phyloP scores from a whole-genome alignment of 768 basidiomycete species.

The Lanmaoa rubissima region DNA sequence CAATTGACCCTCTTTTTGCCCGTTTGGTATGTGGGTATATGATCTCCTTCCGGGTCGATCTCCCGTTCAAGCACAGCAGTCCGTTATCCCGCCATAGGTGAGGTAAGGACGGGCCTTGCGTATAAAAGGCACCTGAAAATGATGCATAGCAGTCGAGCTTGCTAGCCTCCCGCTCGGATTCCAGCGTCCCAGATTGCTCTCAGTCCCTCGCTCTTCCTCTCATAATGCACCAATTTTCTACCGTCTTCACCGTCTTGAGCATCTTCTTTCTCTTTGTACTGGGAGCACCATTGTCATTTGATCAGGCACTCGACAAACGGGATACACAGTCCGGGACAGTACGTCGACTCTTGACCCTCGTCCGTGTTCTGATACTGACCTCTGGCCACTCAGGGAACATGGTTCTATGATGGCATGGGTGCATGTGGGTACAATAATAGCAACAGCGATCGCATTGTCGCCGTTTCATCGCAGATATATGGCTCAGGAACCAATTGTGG shows the following conservation, averaged over 20 bases:
- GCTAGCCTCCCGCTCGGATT: constrained; percentile 4
- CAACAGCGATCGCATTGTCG: constrained; percentile 56
- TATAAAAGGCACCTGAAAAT: constrained; percentile 27
- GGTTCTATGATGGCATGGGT: constrained; percentile 57
- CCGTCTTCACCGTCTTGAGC: constrained; percentile 39
- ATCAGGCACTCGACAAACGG: constrained; percentile 47
- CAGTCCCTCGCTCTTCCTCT: not conserved
- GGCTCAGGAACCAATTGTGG: constrained; percentile 55
- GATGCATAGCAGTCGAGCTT: not conserved
- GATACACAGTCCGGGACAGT: constrained; percentile 49
- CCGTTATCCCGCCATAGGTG: constrained; percentile 23
- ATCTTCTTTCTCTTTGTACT: constrained; percentile 40
- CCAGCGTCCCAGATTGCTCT: not conserved
- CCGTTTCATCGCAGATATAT: constrained; percentile 56
- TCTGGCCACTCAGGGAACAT: constrained; percentile 53
- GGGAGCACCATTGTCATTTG: constrained; percentile 37
- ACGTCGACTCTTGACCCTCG: constrained; percentile 20
- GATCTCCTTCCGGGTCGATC: constrained; percentile 33
- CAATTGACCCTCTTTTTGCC: constrained; percentile 25
- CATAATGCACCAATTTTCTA: constrained; percentile 21
- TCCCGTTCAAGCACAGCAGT: constrained; percentile 22
- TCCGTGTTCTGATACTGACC: constrained; percentile 1
- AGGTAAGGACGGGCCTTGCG: constrained; percentile 26
- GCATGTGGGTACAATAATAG: constrained; percentile 60
- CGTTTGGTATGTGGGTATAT: constrained; percentile 15